phyloP scores from a whole-genome alignment of 305 asterid species.

The Solanum hybrid region DNA sequence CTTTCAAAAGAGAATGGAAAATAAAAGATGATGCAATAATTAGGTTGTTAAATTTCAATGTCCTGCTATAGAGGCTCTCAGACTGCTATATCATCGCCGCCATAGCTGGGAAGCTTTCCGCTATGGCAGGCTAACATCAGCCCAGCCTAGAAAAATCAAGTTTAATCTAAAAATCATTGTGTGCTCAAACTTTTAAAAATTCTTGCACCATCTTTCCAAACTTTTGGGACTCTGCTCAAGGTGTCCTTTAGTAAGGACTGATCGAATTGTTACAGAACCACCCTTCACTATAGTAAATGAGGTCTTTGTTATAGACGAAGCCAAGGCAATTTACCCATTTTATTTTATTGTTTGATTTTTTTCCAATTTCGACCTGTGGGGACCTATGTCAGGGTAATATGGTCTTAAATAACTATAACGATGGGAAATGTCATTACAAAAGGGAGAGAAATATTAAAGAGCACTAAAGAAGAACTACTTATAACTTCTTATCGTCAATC shows the following conservation, averaged over 20 bases:
- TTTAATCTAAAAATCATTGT: no score
- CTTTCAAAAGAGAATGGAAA: neutral
- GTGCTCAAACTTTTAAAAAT: neutral
- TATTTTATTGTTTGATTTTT: neutral
- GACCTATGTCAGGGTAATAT: neutral
- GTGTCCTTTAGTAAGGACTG: neutral
- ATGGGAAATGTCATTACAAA: neutral
- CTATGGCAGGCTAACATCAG: neutral
- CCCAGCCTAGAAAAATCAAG: neutral
- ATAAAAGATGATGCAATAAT: neutral
- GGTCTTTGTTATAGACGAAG: neutral
- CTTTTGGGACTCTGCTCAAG: neutral
- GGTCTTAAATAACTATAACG: neutral
- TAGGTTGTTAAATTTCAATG: neutral
- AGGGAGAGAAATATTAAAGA: neutral
- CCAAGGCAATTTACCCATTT: neutral
- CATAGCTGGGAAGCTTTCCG: neutral
- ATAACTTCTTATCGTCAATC: neutral
- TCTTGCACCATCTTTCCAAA: neutral
- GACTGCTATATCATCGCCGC: neutral
- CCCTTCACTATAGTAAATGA: neutral
- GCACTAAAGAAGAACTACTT: neutral
- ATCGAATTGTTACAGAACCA: neutral
- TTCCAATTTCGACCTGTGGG: neutral
- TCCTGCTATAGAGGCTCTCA: neutral